These are phyloP conservation scores for Leccinum imitatum DNA, from an alignment of 768 basidiomycete genomes.

Conservation along the genomic window DNA sequence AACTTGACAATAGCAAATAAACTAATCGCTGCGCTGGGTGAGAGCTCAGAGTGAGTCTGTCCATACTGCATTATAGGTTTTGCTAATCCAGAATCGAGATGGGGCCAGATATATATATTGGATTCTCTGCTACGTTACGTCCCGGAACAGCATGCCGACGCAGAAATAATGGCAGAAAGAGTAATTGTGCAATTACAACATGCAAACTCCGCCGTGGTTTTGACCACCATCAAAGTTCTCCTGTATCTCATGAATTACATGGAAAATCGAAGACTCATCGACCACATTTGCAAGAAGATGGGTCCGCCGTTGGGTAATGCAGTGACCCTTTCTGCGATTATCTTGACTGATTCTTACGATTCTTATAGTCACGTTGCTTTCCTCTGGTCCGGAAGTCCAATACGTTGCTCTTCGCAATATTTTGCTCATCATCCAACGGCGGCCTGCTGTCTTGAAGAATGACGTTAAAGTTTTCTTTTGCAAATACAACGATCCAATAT, in stretches of 20 bases:
- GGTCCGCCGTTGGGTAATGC: slow-evolving; percentile 86
- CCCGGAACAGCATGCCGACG: slow-evolving; percentile 85
- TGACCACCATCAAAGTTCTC: slow-evolving; percentile 96
- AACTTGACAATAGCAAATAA: slow-evolving; percentile 88
- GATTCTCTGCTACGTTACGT: slow-evolving; percentile 93
- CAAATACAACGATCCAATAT: slow-evolving; percentile 99
- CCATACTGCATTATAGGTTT: slow-evolving; percentile 1
- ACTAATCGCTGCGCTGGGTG: slow-evolving; percentile 84
- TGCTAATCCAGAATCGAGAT: slow-evolving; percentile 50
- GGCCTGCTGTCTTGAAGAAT: slow-evolving; percentile 89
- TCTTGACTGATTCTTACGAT: slow-evolving; percentile 5
- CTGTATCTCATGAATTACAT: slow-evolving; percentile 99
- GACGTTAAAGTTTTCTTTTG: slow-evolving; percentile 99
- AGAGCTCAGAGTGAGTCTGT: slow-evolving; percentile 90
- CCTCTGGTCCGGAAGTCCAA: slow-evolving; percentile 98
- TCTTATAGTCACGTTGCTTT: slow-evolving; percentile 80
- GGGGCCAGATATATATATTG: slow-evolving; percentile 98
- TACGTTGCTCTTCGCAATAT: slow-evolving; percentile 98
- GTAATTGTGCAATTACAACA: slow-evolving; percentile 93
- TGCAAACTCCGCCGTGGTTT: slow-evolving; percentile 98
- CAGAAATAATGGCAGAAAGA: slow-evolving; percentile 93
- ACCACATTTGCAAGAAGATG: slow-evolving; percentile 96
- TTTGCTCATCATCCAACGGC: slow-evolving; percentile 92
- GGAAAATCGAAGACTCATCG: slow-evolving; percentile 82
- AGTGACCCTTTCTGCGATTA: background rate